Percentiles rank a stretch among this genome's conserved stretches.
Conservation (phyloP, 1,139 yeast genomes). For the Hansenula lynferdii region DNA sequence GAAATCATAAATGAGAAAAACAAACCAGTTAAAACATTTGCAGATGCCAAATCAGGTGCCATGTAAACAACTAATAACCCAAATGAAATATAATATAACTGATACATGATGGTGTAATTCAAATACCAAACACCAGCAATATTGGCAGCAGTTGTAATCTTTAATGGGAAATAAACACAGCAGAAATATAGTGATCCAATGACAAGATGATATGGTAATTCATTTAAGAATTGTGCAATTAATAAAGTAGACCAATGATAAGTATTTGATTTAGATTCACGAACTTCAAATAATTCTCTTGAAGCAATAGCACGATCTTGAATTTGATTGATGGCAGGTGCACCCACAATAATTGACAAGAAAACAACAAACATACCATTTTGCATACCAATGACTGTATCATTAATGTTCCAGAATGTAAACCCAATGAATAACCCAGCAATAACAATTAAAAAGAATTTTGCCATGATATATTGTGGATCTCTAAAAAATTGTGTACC, state of each 20-base stretch:
- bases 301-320: conserved; percentile 47
- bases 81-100: conserved; percentile 49
- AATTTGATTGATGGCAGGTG: conserved; percentile 51
- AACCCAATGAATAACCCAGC: conserved; percentile 52
- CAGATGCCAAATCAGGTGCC: conserved; percentile 60
- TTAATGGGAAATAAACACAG: conserved; percentile 55
- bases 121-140: conserved; percentile 54
- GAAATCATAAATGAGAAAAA: conserved; percentile 48
- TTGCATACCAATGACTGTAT: conserved; percentile 45
- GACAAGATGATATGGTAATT: conserved; percentile 50
- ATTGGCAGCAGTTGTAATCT: conserved; percentile 38
- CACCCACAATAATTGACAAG: conserved; percentile 40
- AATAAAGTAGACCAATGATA: conserved; percentile 55
- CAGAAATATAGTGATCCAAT: conserved; percentile 49
- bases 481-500: conserved; percentile 36
- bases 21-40: conserved; percentile 51
- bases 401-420: conserved; percentile 47
- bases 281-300: conserved; percentile 49
- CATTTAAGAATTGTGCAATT: conserved; percentile 41
- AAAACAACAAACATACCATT: conserved; percentile 47
- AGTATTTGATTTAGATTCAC: conserved; percentile 55
- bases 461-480: conserved; percentile 34
- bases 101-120: conserved; percentile 50
- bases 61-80: conserved; percentile 50
- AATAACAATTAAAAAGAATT: conserved; percentile 28